These are phyloP conservation scores for Phytophthora sp. DNA, from an alignment of 352 stramenopile genomes.

Conservation along the genomic window DNA sequence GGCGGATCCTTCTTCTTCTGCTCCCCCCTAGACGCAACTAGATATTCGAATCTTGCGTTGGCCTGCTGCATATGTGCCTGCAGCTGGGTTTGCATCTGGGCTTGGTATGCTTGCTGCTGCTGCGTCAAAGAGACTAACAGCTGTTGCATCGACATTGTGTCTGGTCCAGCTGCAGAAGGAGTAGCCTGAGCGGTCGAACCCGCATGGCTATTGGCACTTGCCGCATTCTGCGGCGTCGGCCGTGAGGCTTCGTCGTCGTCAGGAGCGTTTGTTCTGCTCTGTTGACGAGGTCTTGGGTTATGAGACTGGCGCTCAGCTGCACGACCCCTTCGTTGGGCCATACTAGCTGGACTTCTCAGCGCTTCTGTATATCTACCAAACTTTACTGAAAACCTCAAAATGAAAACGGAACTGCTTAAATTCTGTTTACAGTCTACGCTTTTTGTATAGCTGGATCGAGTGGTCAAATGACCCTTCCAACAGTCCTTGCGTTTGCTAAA, in stretches of 20 bases:
- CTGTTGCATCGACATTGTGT: conserved; percentile 16
- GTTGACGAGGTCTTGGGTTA: too few species aligned
- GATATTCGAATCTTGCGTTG: conserved; percentile 8
- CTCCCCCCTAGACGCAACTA: too few species aligned
- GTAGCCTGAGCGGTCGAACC: background rate
- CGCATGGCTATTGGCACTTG: background rate
- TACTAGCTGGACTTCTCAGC: background rate
- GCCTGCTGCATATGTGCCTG: conserved; percentile 21
- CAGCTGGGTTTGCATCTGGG: conserved; percentile 5
- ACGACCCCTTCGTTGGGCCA: too few species aligned
- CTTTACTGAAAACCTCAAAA: background rate
- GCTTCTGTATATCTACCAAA: background rate
- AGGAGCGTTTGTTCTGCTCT: too few species aligned
- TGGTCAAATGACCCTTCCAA: background rate
- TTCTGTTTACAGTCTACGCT: background rate
- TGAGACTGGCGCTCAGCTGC: too few species aligned
- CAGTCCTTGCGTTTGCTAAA: background rate
- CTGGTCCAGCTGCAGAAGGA: background rate
- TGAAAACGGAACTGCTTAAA: too few species aligned
- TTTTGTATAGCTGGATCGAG: background rate
- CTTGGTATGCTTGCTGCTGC: conserved; percentile 20
- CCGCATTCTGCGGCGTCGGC: background rate
- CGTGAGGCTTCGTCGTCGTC: too few species aligned
- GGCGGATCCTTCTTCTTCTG: too few species aligned
- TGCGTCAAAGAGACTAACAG: conserved; percentile 15